Base-by-base conservation (phyloP, 805 yeast genomes). In the Zygosaccharomyces siamensis region DNA sequence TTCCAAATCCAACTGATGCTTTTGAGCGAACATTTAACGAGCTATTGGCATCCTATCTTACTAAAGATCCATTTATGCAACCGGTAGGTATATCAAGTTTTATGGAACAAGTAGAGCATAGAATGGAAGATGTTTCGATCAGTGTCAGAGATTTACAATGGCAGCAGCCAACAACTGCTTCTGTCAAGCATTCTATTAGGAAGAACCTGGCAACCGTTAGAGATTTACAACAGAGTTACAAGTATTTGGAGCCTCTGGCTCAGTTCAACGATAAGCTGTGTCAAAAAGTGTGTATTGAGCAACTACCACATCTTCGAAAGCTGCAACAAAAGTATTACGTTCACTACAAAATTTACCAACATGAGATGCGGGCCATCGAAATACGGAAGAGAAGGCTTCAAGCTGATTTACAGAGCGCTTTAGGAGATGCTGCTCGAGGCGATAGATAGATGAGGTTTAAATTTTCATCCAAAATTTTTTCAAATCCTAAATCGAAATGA, bases 21-120 rank as follows among this genome's bases (percentile, higher is more conserved):
- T 47, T 49, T 26, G 66, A 62, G 14, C 42, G 45, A n/a, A 56
- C 55, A 18, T 59, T 53, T 36, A 63, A 63, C 37, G 57, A 57
- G 14, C 33, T 63, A 8, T 45, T 63, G 4, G 52, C 55, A 7
- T 28, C 47, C 2, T 48, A 51, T 7, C 45, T 46, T 28, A 49
- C 49, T 18, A 30, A 44, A 8, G 50, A 38, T 26, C 44, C 46
- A 11, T 51, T 48, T 33, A 14, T 27, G 12, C 52, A 49, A 35
- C 42, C 51, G 8, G 16, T 16, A 14, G 48, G 45, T 8, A 32
- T 37, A 14, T 31, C 7, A 5, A 23, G 41, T 7, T 41, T 46
- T 16, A 35, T 52, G 24, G 39, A 30, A 7, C 21, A 39, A 11
- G 54, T 45, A 30, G 50, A 47, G 23, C 40, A 45, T 16, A 41